These are phyloP conservation scores for Solanum phureja DNA, from an alignment of 257 asterid genomes.

Conservation along the genomic window DNA sequence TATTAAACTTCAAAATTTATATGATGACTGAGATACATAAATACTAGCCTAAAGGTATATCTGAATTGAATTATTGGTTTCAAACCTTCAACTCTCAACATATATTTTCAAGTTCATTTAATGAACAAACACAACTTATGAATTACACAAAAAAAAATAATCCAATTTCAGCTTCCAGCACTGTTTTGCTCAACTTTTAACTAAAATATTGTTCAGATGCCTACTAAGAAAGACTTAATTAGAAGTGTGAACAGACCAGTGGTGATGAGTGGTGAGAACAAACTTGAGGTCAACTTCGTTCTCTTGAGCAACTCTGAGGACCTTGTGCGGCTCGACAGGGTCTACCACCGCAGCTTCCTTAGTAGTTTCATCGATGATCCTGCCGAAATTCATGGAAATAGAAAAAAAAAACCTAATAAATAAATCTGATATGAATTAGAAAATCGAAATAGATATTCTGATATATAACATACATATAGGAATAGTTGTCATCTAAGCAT, in stretches of 20 bases:
- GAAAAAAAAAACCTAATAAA: neutral
- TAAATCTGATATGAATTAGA: neutral
- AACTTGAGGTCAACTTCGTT: constrained; percentile 61
- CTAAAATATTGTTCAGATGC: neutral
- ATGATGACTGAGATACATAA: neutral
- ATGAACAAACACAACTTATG: neutral
- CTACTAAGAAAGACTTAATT: neutral
- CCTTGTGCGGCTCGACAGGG: constrained; percentile 86
- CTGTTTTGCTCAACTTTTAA: neutral
- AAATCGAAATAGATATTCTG: neutral
- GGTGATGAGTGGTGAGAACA: constrained; percentile 95
- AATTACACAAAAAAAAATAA: neutral
- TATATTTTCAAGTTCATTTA: neutral
- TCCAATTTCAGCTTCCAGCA: neutral
- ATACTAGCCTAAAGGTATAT: neutral
- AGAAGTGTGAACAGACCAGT: constrained; percentile 38
- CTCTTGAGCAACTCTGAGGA: constrained; percentile 63
- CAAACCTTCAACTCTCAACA: neutral
- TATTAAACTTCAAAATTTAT: neutral
- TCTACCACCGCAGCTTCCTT: constrained; percentile 91
- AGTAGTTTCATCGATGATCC: constrained; percentile 50
- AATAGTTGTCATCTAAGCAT: constrained; percentile 57
- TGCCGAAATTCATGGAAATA: neutral
- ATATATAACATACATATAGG: constrained; percentile 33
- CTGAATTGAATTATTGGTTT: neutral